Conservation (phyloP, 1,284 basidiomycete species). For the Apiotrichum gracile region DNA sequence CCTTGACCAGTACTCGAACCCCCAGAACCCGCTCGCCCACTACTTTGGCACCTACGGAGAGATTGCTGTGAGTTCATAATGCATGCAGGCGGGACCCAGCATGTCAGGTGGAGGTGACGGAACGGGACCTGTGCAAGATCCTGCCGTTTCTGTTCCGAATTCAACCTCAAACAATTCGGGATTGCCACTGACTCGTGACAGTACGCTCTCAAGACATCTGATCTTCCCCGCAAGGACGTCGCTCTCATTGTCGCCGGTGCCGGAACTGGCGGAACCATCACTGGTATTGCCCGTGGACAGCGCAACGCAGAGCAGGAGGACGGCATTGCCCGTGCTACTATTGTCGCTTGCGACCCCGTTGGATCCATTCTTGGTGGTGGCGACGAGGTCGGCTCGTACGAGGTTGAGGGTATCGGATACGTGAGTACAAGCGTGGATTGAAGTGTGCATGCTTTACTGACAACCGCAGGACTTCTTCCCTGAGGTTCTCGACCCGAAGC, state of each 20-base stretch:
- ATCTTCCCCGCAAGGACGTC: slow-evolving; percentile 54
- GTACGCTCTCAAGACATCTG: slow-evolving; percentile 44
- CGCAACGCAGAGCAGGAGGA: slow-evolving; percentile 53
- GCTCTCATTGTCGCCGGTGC: slow-evolving; percentile 82
- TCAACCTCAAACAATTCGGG: slow-evolving; percentile 27
- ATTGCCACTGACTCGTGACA: slow-evolving; percentile 2
- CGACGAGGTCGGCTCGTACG: slow-evolving; percentile 57
- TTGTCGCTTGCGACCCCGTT: slow-evolving; percentile 89
- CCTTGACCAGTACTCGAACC: slow-evolving; percentile 74
- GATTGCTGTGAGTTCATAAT: slow-evolving; percentile 57
- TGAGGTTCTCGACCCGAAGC: slow-evolving; percentile 54
- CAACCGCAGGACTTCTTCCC: slow-evolving; percentile 68
- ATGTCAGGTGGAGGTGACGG: not conserved
- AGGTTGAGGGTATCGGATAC: slow-evolving; percentile 85
- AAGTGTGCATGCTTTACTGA: too few species aligned
- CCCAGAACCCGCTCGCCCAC: slow-evolving; percentile 80
- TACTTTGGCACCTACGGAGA: slow-evolving; percentile 81
- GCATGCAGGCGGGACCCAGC: not conserved
- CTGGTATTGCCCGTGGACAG: slow-evolving; percentile 75
- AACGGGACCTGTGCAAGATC: slow-evolving; percentile 48
- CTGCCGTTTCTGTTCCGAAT: slow-evolving; percentile 38
- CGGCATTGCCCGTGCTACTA: slow-evolving; percentile 28
- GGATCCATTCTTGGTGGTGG: slow-evolving; percentile 73
- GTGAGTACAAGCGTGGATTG: too few species aligned
- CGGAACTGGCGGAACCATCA: slow-evolving; percentile 91